Evolutionary conservation across 176 grass and related monocot species (phyloP).

Genomic region (Metroxylon sagu): DNA sequence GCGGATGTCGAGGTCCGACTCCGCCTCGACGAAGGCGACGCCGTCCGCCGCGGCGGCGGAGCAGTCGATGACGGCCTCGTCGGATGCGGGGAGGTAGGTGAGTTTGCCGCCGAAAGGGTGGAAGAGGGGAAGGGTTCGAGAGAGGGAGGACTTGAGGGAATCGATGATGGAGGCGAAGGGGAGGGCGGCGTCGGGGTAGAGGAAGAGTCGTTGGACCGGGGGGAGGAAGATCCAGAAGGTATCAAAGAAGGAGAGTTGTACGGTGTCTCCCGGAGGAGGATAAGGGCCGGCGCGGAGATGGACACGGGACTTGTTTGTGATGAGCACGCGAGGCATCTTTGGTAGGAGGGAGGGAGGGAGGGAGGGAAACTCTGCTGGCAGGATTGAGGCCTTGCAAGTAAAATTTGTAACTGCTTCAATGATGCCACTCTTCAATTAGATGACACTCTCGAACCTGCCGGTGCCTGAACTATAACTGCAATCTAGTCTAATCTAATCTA

Average conservation of each 20-base stretch:
- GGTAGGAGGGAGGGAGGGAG: too few species aligned
- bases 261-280: constrained; percentile 6
- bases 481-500: too few species aligned
- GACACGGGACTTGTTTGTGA: neutral
- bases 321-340: neutral
- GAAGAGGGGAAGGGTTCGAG: neutral
- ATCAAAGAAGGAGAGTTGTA: constrained; percentile 20
- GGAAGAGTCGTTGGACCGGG: constrained; percentile 8
- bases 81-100: neutral
- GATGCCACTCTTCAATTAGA: too few species aligned
- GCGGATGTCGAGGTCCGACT: too few species aligned
- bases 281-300: neutral
- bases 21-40: too few species aligned
- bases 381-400: too few species aligned
- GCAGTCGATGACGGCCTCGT: constrained; percentile 15
- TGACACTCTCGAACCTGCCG: too few species aligned
- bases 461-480: too few species aligned
- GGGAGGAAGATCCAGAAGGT: neutral
- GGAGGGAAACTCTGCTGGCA: too few species aligned
- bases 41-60: neutral
- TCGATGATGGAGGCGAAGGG: too few species aligned
- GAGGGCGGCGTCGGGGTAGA: constrained; percentile 2
- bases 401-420: too few species aligned
- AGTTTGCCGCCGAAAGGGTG: constrained; percentile 18
- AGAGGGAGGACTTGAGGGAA: too few species aligned